Evolutionary conservation across 768 basidiomycete genomes (phyloP), one percentile per base, ranked within the genome.

Genomic region (Boletus edulis): DNA sequence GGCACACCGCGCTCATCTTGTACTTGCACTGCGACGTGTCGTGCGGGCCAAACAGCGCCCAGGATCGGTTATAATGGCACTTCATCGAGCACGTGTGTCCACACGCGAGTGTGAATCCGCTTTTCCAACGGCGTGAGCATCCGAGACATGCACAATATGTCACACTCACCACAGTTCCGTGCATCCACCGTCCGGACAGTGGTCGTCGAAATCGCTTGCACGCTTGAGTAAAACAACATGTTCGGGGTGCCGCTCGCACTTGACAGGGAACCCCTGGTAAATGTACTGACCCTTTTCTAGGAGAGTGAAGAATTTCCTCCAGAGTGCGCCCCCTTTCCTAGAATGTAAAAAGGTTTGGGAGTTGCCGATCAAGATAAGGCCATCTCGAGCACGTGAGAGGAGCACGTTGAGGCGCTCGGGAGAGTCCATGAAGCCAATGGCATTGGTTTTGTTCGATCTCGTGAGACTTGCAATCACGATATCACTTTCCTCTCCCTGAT

Each of bases 401-500:
- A 89, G 72, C 22, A 89, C 87, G 51, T 86, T 89, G 24, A 88
- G 70, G 11, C 87, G 80, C 67, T 89, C 83, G 0, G 84, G 81
- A 3, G 86, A 76, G 46, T 69, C 78, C 85, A 89, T 87, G 69
- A 89, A 89, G 0, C 87, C 87, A 35, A 89, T 88, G 55, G 82
- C 75, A 47, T 78, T 65, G 0, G 70, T 61, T 0, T 70, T 9
- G 55, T 89, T 88, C 61, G 85, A 86, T 40, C 87, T 65, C 0
- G 83, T 85, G 12, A 89, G 67, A 7, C 79, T 81, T 7, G 76
- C 74, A 24, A 89, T 70, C 20, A 89, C 84, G 47, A 89, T 82
- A 24, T 87, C 78, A 49, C 83, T 82, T 63, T 89, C 86, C 60
- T 89, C 87, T 11, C 87, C 87, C 59, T 89, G 87, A 56, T 87